These are phyloP conservation scores for Amborella trichopoda DNA, from an alignment of 164 flowering plant species.

Conservation along the genomic window DNA sequence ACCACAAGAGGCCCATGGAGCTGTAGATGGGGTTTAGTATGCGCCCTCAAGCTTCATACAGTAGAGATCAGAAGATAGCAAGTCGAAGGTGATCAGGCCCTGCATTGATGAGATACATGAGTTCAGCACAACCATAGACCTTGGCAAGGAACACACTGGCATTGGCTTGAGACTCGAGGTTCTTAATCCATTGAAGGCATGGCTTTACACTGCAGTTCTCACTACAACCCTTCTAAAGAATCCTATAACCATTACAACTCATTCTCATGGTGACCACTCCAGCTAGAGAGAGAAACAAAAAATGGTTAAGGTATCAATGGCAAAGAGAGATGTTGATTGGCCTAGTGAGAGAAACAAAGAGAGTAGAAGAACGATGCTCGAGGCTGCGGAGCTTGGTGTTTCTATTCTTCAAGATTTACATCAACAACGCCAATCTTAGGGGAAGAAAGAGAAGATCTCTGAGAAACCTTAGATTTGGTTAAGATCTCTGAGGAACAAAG, in stretches of 20 bases:
- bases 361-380: conserved; percentile 11
- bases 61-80: conserved; percentile 55
- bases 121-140: conserved; percentile 95
- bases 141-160: conserved; percentile 97
- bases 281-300: too few species aligned
- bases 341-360: conserved; percentile 11
- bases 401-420: conserved; percentile 14
- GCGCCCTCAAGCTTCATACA: conserved; percentile 85
- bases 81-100: conserved; percentile 92
- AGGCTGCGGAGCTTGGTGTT: conserved; percentile 12
- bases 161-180: conserved; percentile 48
- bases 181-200: conserved; percentile 45
- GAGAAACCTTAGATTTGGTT: too few species aligned
- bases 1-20: conserved; percentile 61
- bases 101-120: conserved; percentile 86
- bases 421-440: conserved; percentile 14
- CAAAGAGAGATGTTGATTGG: too few species aligned
- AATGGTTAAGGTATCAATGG: too few species aligned
- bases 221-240: conserved; percentile 57
- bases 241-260: conserved; percentile 65
- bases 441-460: too few species aligned
- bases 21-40: conserved; percentile 71
- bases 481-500: too few species aligned
- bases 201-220: conserved; percentile 42
- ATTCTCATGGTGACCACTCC: conserved; percentile 19